These are phyloP conservation scores for Rhodotorula toruloides DNA, from an alignment of 768 basidiomycete species.

Conservation along the genomic window DNA sequence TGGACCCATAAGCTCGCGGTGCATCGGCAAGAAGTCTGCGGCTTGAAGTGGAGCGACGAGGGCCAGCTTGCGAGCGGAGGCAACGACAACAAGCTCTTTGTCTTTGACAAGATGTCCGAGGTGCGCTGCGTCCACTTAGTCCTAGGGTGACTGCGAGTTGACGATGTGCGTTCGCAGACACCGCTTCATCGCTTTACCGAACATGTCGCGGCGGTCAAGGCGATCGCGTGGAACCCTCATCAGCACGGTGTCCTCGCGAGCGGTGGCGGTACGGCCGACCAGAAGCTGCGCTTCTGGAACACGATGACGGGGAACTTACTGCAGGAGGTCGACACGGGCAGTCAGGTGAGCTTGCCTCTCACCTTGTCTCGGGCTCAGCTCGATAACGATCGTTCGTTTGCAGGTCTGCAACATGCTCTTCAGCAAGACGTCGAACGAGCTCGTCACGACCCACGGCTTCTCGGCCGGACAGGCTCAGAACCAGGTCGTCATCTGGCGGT, in stretches of 20 bases:
- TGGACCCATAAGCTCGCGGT: slow-evolving; percentile 60
- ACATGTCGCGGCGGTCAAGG: slow-evolving; percentile 94
- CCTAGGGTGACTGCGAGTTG: slow-evolving; percentile 48
- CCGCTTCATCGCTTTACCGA: slow-evolving; percentile 95
- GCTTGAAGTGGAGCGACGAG: slow-evolving; percentile 70
- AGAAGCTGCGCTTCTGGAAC: slow-evolving; percentile 98
- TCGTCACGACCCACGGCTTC: slow-evolving; percentile 96
- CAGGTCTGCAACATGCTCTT: slow-evolving; percentile 97
- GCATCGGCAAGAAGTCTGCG: slow-evolving; percentile 85
- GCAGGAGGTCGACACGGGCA: slow-evolving; percentile 81
- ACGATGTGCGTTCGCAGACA: slow-evolving; percentile 34
- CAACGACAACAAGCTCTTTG: slow-evolving; percentile 97
- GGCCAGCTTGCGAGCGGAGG: slow-evolving; percentile 80
- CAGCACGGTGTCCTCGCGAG: slow-evolving; percentile 82
- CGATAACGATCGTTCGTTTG: accelerated
- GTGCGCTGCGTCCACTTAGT: neutral
- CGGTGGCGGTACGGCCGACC: slow-evolving; percentile 97
- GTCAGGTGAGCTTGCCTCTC: slow-evolving; percentile 62
- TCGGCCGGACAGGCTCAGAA: slow-evolving; percentile 89
- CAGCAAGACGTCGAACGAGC: slow-evolving; percentile 78
- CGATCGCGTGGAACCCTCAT: slow-evolving; percentile 97
- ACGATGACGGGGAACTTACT: slow-evolving; percentile 77
- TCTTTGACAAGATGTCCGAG: slow-evolving; percentile 75
- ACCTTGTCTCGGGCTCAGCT: no score
- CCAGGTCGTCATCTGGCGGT: slow-evolving; percentile 67